Evolutionary conservation across 2,329 filamentous ascomycete genomes (phyloP).

Genomic region (Penicillium sp.): DNA sequence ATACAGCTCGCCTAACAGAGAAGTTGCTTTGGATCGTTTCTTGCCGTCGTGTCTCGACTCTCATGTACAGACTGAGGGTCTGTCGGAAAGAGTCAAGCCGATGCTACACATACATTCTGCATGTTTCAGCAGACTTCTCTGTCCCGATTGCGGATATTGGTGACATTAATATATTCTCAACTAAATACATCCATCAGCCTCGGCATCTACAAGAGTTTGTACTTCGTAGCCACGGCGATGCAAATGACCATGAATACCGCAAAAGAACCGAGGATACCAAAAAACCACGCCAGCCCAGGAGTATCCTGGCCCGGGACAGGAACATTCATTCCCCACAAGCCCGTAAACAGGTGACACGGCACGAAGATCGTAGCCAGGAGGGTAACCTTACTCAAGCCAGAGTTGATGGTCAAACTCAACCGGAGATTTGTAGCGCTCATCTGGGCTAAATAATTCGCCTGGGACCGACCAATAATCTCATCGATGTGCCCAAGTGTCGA

Average conservation of each 20-base stretch:
- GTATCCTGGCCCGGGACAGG: constrained; percentile 42
- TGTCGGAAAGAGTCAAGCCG: too few species aligned
- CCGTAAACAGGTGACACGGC: constrained; percentile 83
- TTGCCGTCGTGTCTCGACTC: too few species aligned
- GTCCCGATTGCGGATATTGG: too few species aligned
- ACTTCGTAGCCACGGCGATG: constrained; percentile 34
- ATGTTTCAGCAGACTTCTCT: neutral
- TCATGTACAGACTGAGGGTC: too few species aligned
- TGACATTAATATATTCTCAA: neutral
- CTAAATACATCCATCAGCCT: neutral
- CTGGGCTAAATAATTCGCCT: constrained; percentile 93
- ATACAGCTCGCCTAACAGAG: too few species aligned
- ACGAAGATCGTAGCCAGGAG: constrained; percentile 89
- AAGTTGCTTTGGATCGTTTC: too few species aligned
- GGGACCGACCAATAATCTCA: constrained; percentile 88
- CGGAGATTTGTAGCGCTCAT: constrained; percentile 86
- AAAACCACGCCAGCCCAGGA: constrained; percentile 44
- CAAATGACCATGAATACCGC: constrained; percentile 37
- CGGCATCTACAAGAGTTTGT: constrained; percentile 33
- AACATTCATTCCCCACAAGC: constrained; percentile 53
- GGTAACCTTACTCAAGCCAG: constrained; percentile 88
- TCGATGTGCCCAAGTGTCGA: constrained; percentile 90
- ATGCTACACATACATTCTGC: too few species aligned
- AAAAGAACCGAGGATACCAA: constrained; percentile 48
- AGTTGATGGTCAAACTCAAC: constrained; percentile 80